Percentiles rank a stretch among this genome's conserved stretches.
Evolutionary conservation across 345 rosid genomes (phyloP).

Genomic region (Pistacia atlantica): DNA sequence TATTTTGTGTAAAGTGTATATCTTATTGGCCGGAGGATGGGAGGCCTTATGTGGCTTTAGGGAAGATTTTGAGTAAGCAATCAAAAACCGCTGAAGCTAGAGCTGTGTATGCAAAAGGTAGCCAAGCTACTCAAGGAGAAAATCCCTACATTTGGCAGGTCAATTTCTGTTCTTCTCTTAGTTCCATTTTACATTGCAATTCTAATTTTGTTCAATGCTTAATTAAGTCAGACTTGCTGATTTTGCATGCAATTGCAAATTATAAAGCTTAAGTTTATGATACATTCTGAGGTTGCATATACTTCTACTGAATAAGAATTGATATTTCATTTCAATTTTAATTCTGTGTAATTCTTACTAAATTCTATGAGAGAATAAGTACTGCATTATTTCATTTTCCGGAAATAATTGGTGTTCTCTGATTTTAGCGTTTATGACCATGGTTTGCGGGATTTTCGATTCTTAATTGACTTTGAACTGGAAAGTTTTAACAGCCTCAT

Average conservation of each 20-base stretch:
- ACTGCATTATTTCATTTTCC: too few species aligned
- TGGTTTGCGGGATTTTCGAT: too few species aligned
- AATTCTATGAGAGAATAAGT: too few species aligned
- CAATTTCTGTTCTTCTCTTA: conserved; percentile 8
- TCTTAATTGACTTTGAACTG: not conserved
- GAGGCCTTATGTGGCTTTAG: conserved; percentile 81
- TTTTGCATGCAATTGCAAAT: not conserved
- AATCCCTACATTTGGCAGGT: conserved; percentile 99
- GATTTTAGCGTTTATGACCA: too few species aligned
- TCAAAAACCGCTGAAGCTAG: conserved; percentile 63
- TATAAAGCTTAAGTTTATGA: not conserved
- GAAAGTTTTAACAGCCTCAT: not conserved
- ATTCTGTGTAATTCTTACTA: too few species aligned
- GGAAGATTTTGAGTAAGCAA: conserved; percentile 81
- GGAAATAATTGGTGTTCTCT: too few species aligned
- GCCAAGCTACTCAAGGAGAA: conserved; percentile 96
- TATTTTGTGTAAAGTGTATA: conserved; percentile 63
- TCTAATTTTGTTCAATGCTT: not conserved
- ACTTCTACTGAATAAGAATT: too few species aligned
- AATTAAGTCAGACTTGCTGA: not conserved
- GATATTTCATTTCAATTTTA: too few species aligned
- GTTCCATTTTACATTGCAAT: not conserved
- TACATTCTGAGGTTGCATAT: too few species aligned
- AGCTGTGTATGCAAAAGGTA: conserved; percentile 78
- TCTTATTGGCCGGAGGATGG: conserved; percentile 96